Base-by-base conservation (phyloP, 345 rosid species). In the Ailanthus altissimus region DNA sequence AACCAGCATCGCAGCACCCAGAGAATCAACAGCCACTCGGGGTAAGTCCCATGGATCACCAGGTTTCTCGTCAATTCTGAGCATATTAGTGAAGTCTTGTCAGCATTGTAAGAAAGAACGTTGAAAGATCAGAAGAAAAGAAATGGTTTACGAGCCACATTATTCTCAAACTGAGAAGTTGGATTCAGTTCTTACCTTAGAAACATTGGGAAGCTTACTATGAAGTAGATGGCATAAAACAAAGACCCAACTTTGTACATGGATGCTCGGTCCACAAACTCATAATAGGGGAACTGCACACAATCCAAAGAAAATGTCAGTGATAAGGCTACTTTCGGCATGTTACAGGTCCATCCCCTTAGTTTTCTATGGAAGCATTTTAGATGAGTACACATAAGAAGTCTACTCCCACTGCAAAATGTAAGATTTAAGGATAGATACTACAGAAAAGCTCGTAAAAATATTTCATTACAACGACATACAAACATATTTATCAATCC, bases 201-300 rank as follows among this genome's bases (percentile, higher is more conserved):
- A 84, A 96, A 96, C 99, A 96, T 96, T 28, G 99, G 98, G 78
- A 96, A 96, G 92, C 99, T 96, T 60, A 96, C 97, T 36, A 96
- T 13, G 88, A 96, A 93, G 88, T 93, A 96, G 78, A 93, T 89
- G 61, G 99, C 99, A 81, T 96, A 96, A 84, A 96, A 96, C 85
- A 96, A 80, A 60, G 92, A 96, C 32, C 99, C 99, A 80, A 96
- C 95, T 87, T 75, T 90, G 85, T 96, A 96, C 99, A 96, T 96
- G 75, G 92, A 90, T 61, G 87, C 92, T 75, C 99, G 93, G 81
- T 96, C 99, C 80, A 93, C 97, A 50, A 96, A 96, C 61, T 90
- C 93, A 28, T 96, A 93, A 78, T 96, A 96, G 53, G 98, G 99
- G 83, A 96, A 96, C 99, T 96, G 94, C 90, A 89, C 49, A 81